Percentiles rank a stretch among this genome's conserved stretches.
These are phyloP conservation scores for Diaporthe velutina DNA, from an alignment of 2,329 filamentous ascomycete species.

Conservation along the genomic window DNA sequence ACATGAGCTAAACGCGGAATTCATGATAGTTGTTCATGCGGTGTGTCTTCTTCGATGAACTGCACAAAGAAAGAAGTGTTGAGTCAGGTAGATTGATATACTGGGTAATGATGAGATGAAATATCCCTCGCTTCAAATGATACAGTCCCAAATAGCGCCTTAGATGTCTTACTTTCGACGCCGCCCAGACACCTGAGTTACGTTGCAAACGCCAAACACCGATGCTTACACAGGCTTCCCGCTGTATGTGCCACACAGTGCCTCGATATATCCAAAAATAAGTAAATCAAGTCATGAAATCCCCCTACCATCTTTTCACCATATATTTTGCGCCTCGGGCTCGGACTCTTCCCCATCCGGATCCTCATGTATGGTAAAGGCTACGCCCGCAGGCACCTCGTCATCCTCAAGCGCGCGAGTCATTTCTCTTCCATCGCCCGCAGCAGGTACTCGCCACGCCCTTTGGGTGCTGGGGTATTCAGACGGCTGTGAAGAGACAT, in stretches of 20 bases:
- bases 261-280: background rate
- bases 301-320: background rate
- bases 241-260: background rate
- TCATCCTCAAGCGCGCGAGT: slow-evolving; percentile 38
- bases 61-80: background rate
- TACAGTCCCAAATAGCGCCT: slow-evolving; percentile 28
- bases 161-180: slow-evolving; percentile 13
- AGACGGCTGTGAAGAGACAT: slow-evolving; percentile 64
- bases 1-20: background rate
- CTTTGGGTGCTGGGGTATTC: slow-evolving; percentile 68
- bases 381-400: slow-evolving; percentile 14
- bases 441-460: slow-evolving; percentile 50
- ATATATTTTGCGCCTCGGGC: slow-evolving; percentile 4
- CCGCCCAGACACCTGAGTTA: background rate
- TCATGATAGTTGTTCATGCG: background rate
- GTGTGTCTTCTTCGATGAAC: background rate
- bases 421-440: slow-evolving; percentile 35
- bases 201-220: slow-evolving; percentile 20
- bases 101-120: slow-evolving; percentile 33
- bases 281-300: background rate
- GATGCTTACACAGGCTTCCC: slow-evolving; percentile 14
- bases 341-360: slow-evolving; percentile 16
- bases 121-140: background rate
- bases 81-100: slow-evolving; percentile 27
- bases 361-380: slow-evolving; percentile 41